A percentile compares a stretch with the other conserved stretches of the same genome.
These are phyloP conservation scores for Saccharomycopsis sp. DNA, from an alignment of 805 yeast species.

Conservation along the genomic window DNA sequence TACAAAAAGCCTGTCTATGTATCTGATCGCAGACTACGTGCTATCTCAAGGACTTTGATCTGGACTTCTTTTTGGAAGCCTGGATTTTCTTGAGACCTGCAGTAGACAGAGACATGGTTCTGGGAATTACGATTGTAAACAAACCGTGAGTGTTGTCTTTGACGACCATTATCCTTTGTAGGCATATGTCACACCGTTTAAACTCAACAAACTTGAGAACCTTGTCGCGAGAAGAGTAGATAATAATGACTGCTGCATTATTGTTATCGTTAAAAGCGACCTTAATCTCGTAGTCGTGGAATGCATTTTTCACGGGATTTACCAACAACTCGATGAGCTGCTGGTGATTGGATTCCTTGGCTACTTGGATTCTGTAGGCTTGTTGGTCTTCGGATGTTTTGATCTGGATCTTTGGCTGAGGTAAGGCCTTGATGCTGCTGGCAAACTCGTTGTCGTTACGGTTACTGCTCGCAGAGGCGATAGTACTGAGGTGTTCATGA, in stretches of 20 bases:
- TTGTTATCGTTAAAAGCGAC: background rate
- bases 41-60: background rate
- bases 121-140: background rate
- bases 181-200: background rate
- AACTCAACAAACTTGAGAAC: background rate
- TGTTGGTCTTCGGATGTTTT: background rate
- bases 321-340: background rate
- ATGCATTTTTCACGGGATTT: background rate
- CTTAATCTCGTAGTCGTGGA: background rate
- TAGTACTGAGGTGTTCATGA: background rate
- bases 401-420: background rate
- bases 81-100: background rate
- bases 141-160: background rate
- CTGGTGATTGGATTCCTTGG: background rate
- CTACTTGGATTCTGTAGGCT: background rate
- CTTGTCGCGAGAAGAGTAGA: background rate
- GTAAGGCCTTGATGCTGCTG: background rate
- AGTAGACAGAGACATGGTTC: background rate
- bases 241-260: background rate
- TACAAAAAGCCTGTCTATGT: background rate
- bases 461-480: background rate
- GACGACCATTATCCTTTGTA: background rate
- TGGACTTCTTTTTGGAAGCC: background rate
- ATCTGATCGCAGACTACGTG: too few species aligned
- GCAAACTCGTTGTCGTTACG: background rate